A percentile compares a stretch with the other conserved stretches of the same genome.
These are phyloP conservation scores for Datura wrightii DNA, from an alignment of 257 asterid genomes.

Conservation along the genomic window DNA sequence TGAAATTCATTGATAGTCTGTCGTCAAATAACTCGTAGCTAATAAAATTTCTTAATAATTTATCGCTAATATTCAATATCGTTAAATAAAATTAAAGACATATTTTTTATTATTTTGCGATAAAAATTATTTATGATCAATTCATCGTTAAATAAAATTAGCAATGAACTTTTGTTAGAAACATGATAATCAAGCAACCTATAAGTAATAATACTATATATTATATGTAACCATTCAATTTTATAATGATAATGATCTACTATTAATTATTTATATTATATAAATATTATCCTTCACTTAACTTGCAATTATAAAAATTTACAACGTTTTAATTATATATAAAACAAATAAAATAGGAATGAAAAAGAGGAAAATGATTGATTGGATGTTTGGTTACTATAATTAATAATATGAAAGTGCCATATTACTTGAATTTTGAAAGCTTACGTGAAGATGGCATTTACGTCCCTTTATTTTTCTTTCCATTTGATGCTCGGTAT, in stretches of 20 bases:
- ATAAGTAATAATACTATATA: no score
- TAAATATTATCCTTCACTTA: no score
- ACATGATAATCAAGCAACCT: not conserved
- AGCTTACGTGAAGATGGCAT: not conserved
- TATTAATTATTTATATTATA: no score
- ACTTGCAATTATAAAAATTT: not conserved
- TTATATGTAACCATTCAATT: not conserved
- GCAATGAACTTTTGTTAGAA: not conserved
- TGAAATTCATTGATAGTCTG: not conserved
- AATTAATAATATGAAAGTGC: not conserved
- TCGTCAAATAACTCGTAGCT: no score
- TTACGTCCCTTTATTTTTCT: not conserved
- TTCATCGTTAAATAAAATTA: not conserved
- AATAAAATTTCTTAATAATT: no score
- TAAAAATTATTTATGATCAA: no score
- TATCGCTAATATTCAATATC: no score
- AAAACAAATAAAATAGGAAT: not conserved
- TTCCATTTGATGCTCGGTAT: no score
- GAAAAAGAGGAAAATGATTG: not conserved
- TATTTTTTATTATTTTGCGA: no score
- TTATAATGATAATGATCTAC: no score
- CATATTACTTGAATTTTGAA: not conserved
- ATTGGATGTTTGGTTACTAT: not conserved
- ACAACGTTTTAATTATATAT: not conserved
- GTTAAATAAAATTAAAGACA: no score